Percentiles rank a stretch among this genome's conserved stretches.
phyloP scores from a whole-genome alignment of 192 early-diverging fungal genomes.

The Entomortierella beljakovae region DNA sequence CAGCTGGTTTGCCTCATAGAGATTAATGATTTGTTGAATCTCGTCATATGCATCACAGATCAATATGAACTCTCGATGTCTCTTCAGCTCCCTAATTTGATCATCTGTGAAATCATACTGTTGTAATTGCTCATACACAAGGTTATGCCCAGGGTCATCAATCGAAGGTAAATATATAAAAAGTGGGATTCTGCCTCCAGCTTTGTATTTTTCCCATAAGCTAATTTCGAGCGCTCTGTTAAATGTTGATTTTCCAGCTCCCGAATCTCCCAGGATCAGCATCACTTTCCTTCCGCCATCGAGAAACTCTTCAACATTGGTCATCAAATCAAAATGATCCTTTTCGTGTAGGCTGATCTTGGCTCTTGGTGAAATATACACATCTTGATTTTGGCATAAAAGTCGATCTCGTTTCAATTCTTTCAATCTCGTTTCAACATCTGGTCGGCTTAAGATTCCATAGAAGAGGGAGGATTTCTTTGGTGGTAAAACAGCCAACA shows the following conservation, averaged over 20 bases:
- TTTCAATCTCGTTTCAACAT: no score
- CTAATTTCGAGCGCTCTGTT: neutral
- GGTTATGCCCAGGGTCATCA: neutral
- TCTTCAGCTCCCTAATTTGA: constrained; percentile 14
- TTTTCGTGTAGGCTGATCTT: constrained; percentile 1
- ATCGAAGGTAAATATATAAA: neutral
- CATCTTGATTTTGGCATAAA: no score
- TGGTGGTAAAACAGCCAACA: no score
- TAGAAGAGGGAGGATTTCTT: no score
- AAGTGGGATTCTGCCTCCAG: neutral
- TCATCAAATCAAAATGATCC: neutral
- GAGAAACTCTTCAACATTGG: neutral
- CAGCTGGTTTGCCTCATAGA: neutral
- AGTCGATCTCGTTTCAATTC: neutral
- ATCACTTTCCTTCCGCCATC: neutral
- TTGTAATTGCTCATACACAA: neutral
- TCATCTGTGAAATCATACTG: neutral
- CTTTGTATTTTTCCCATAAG: neutral
- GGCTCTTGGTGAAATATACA: no score
- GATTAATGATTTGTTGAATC: neutral
- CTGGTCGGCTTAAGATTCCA: no score
- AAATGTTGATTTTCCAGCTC: no score
- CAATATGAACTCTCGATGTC: neutral
- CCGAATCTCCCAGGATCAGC: constrained; percentile 6
- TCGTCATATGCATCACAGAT: constrained; percentile 22